phyloP scores from a whole-genome alignment of 495 filamentous ascomycete species.

The Talaromyces borbonicus region DNA sequence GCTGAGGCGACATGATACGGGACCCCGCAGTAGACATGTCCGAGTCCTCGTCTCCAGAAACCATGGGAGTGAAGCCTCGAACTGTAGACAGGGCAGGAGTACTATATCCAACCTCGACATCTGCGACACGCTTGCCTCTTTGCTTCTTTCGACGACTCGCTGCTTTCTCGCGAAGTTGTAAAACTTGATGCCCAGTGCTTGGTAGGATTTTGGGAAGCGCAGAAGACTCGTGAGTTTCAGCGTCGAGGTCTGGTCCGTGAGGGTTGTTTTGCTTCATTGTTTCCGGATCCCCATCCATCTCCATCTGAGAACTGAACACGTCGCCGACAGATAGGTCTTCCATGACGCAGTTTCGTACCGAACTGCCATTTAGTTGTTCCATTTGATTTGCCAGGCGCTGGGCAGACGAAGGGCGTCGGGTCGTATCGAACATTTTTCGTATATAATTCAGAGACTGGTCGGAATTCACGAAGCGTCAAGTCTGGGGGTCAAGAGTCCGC shows the following conservation, averaged over 20 bases:
- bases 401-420: slow-evolving; percentile 2
- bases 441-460: too few species aligned
- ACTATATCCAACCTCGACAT: slow-evolving; percentile 21
- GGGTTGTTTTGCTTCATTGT: slow-evolving; percentile 10
- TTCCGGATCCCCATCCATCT: slow-evolving; percentile 15
- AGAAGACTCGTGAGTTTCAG: neutral
- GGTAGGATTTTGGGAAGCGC: slow-evolving; percentile 13
- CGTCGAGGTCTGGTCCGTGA: neutral
- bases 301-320: slow-evolving; percentile 36
- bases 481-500: too few species aligned
- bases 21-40: slow-evolving; percentile 52
- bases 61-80: slow-evolving; percentile 77
- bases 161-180: slow-evolving; percentile 23
- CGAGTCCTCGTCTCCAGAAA: slow-evolving; percentile 77
- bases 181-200: slow-evolving; percentile 15
- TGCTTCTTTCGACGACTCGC: slow-evolving; percentile 35
- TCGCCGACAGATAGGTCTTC: slow-evolving; percentile 37
- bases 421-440: slow-evolving; percentile 7
- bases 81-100: slow-evolving; percentile 61
- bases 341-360: neutral
- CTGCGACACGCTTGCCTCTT: slow-evolving; percentile 39
- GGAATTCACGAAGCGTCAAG: too few species aligned
- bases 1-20: slow-evolving; percentile 26
- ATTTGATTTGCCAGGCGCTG: slow-evolving; percentile 6
- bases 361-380: neutral